phyloP scores from a whole-genome alignment of 768 basidiomycete species.

The Podaxis sp. region DNA sequence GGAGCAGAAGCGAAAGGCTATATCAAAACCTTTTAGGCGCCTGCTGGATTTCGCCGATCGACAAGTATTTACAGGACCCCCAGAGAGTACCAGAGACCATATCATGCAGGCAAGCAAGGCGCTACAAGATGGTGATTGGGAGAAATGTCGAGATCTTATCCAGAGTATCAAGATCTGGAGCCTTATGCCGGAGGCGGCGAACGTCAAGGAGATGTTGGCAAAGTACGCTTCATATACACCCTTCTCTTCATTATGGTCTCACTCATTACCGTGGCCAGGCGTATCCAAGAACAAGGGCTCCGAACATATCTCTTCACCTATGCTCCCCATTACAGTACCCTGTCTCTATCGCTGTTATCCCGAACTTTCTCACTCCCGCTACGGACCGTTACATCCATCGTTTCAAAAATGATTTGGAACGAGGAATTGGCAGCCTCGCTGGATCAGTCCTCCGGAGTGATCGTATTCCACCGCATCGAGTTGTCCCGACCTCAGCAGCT shows the following conservation, averaged over 20 bases:
- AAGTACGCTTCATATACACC: slow-evolving; percentile 51
- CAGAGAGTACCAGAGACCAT: slow-evolving; percentile 98
- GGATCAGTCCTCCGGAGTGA: slow-evolving; percentile 85
- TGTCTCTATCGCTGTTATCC: slow-evolving; percentile 86
- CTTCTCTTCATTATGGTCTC: slow-evolving; percentile 2
- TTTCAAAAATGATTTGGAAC: slow-evolving; percentile 98
- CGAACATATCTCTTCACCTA: slow-evolving; percentile 99
- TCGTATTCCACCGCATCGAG: slow-evolving; percentile 93
- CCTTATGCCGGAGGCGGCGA: slow-evolving; percentile 84
- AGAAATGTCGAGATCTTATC: slow-evolving; percentile 89
- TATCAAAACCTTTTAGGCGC: slow-evolving; percentile 96
- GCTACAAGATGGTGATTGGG: slow-evolving; percentile 95
- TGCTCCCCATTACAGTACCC: slow-evolving; percentile 87
- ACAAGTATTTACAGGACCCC: slow-evolving; percentile 96
- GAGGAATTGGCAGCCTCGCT: slow-evolving; percentile 93
- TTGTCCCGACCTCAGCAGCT: slow-evolving; percentile 85
- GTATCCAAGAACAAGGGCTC: slow-evolving; percentile 97
- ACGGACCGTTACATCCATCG: slow-evolving; percentile 82
- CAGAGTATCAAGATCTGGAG: slow-evolving; percentile 98
- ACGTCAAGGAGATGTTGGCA: slow-evolving; percentile 93
- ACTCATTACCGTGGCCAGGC: slow-evolving; percentile 43
- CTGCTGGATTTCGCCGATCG: slow-evolving; percentile 95
- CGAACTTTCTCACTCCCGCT: slow-evolving; percentile 83
- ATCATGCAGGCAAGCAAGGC: slow-evolving; percentile 99
- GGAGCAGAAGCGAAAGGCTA: slow-evolving; percentile 87